These are phyloP conservation scores for Yarrowia porcina DNA, from an alignment of 805 yeast species.

Conservation along the genomic window DNA sequence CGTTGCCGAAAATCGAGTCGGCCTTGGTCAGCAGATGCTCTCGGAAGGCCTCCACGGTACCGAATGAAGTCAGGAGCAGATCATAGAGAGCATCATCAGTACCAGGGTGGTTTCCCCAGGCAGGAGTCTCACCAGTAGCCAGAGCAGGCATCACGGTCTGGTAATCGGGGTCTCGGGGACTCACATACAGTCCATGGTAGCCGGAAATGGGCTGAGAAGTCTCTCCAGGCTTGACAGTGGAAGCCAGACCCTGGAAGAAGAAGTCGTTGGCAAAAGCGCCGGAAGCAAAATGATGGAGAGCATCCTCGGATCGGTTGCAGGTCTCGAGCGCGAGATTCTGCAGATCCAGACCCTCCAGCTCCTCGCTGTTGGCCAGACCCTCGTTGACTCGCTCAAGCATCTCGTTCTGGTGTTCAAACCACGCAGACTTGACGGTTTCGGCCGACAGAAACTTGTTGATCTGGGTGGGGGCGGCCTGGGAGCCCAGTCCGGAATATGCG, in stretches of 20 bases:
- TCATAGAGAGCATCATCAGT: conserved; percentile 25
- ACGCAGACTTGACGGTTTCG: conserved; percentile 66
- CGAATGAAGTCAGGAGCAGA: conserved; percentile 51
- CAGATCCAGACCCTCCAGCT: conserved; percentile 28
- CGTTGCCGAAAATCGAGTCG: conserved; percentile 80
- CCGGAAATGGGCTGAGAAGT: conserved; percentile 29
- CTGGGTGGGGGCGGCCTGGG: conserved; percentile 29
- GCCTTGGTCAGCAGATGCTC: conserved; percentile 72
- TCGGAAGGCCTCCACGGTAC: conserved; percentile 73
- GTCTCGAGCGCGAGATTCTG: conserved; percentile 30
- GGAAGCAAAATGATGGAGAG: conserved; percentile 55
- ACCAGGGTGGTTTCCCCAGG: conserved; percentile 24
- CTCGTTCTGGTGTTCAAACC: conserved; percentile 76
- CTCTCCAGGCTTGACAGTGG: conserved; percentile 34
- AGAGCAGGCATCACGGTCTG: conserved; percentile 1
- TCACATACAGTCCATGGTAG: neutral
- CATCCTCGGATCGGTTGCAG: conserved; percentile 27
- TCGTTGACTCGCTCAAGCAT: conserved; percentile 36
- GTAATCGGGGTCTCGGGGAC: conserved; percentile 43
- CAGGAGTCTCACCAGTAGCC: neutral
- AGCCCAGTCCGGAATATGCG: conserved; percentile 7
- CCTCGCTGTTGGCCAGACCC: conserved; percentile 27
- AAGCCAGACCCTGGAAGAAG: conserved; percentile 46
- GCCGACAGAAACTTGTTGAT: conserved; percentile 60
- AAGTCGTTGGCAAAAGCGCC: conserved; percentile 90